Base-by-base conservation (phyloP, 2,329 filamentous ascomycete genomes). In the Trichoderma cornu-damae region DNA sequence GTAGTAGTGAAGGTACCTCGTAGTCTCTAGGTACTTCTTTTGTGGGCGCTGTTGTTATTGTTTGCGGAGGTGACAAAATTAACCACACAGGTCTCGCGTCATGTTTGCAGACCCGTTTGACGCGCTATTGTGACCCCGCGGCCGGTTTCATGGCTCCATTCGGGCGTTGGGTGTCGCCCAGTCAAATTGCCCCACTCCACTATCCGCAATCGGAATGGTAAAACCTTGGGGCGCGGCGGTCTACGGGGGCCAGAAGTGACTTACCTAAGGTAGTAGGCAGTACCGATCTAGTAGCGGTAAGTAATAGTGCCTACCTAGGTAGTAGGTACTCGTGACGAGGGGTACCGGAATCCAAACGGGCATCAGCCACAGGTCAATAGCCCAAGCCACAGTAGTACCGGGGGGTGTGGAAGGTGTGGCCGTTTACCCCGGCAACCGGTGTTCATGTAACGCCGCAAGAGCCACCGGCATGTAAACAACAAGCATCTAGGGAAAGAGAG, bases 341-440 rank as follows among this genome's bases (percentile, higher is more conserved):
- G 26, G 26, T 6, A 30, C 9, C 28, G 28, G 28, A 6, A 30
- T 30, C 28, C 28, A 30, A 6, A 30, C 28, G 9, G 9, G 28
- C 28, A 6, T 30, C 28, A n/a, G n/a, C 28, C 28, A 6, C 28
- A 38, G 37, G 4, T 18, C n/a, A 20, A 5, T 20, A 38, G n/a
- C 37, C 9, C 34, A 48, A 40, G 53, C 53, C 53, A 57, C 53
- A 56, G 53, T 57, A 32, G 44, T 26, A 42, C 43, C 20, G 6
- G 4, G 0, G n/a, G n/a, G 1, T 48, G 30, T 47, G 44, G 44
- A 26, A 34, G 20, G 44, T 22, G 28, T 22, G 46, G 20, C 32
- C 32, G 22, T 58, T 47, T 50, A 56, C 57, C 57, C 57, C 46
- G 32, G 57, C 51, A 56, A 56, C 52, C 37, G 30, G 46, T 22